Evolutionary conservation across 768 basidiomycete genomes (phyloP).

Genomic region (Naematelia aurantialba): DNA sequence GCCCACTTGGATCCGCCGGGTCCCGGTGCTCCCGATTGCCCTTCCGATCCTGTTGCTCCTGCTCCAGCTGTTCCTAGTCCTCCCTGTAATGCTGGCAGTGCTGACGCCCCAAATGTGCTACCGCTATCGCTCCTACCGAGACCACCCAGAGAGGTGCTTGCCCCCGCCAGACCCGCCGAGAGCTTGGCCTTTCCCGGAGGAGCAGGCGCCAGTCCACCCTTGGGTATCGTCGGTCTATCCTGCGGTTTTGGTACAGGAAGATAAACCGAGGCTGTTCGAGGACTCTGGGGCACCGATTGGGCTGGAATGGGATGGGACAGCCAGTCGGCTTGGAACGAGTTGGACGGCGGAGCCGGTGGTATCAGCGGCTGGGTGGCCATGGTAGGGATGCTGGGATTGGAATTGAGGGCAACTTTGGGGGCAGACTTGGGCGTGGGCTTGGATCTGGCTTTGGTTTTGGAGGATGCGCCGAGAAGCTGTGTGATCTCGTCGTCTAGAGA

Average conservation of each 20-base stretch:
- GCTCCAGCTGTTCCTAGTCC: no score
- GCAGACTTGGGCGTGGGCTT: not conserved
- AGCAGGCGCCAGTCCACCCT: constrained; percentile 19
- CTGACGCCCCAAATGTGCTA: constrained; percentile 7
- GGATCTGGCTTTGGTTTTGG: not conserved
- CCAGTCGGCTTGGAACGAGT: constrained; percentile 22
- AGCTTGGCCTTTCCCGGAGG: constrained; percentile 20
- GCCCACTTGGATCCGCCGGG: constrained; percentile 25
- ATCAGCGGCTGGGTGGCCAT: not conserved
- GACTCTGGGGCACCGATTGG: constrained; percentile 6
- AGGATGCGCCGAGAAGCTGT: not conserved
- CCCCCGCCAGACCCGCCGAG: constrained; percentile 6
- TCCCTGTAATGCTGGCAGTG: no score
- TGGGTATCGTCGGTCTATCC: constrained; percentile 30
- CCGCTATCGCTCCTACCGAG: not conserved
- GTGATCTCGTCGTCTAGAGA: not conserved
- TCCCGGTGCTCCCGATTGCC: constrained; percentile 9
- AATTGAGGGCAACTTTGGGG: not conserved
- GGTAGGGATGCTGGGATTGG: not conserved
- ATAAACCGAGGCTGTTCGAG: constrained; percentile 7
- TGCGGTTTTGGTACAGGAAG: constrained; percentile 23
- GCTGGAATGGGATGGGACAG: constrained; percentile 7
- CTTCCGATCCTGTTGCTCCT: constrained; percentile 7
- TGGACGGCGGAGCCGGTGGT: constrained; percentile 1
- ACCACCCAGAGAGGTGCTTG: constrained; percentile 4